Conservation (phyloP, 345 rosid species). For the Lepidium africanum region DNA sequence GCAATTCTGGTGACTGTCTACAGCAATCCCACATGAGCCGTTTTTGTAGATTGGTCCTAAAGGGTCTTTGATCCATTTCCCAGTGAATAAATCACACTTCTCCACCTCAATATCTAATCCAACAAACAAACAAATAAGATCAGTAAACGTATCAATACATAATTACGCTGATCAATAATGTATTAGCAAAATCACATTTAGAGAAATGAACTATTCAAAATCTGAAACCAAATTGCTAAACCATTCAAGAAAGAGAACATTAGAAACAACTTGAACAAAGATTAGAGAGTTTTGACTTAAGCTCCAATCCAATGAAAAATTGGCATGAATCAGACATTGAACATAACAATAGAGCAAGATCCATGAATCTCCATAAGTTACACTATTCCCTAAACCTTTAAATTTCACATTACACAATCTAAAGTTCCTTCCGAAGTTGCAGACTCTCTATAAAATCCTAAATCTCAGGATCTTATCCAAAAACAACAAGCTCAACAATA, state of each 20-base stretch:
- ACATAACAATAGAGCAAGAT: not conserved
- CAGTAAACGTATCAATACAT: not conserved
- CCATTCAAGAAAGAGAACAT: not conserved
- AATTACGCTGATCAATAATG: not conserved
- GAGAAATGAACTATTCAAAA: not conserved
- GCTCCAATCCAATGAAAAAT: not conserved
- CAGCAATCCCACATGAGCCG: slow-evolving; percentile 14
- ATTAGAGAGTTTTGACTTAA: not conserved
- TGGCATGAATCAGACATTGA: not conserved
- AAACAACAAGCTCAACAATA: not conserved
- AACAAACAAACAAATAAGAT: not conserved
- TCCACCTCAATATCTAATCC: slow-evolving; percentile 33
- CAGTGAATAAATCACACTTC: slow-evolving; percentile 70
- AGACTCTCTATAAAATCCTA: slow-evolving; percentile 7
- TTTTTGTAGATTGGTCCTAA: slow-evolving; percentile 43
- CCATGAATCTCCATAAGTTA: not conserved
- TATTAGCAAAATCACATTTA: not conserved
- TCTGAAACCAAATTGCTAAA: not conserved
- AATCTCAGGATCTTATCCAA: not conserved
- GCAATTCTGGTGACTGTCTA: slow-evolving; percentile 84
- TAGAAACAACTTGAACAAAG: not conserved
- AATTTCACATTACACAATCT: not conserved
- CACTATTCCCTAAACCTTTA: not conserved
- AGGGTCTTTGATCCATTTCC: slow-evolving; percentile 78
- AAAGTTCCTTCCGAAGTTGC: not conserved